phyloP scores from a whole-genome alignment of 148 eudicot species.

The Linanthus parryae region DNA sequence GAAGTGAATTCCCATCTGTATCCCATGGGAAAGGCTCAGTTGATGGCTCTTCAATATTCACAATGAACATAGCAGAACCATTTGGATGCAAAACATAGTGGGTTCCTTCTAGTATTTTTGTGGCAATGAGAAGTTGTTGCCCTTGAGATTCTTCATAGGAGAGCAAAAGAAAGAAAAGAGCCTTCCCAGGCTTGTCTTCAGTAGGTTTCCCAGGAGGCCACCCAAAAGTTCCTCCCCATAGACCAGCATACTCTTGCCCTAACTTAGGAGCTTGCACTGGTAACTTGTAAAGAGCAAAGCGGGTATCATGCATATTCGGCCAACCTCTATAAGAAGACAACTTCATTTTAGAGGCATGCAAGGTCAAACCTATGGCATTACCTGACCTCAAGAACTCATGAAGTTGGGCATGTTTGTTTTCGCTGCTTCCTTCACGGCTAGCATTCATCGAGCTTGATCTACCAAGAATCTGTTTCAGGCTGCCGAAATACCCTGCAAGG shows the following conservation, averaged over 20 bases:
- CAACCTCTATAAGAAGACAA: conserved; percentile 68
- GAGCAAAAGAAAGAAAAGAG: conserved; percentile 60
- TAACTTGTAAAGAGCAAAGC: conserved; percentile 71
- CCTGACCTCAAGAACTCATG: conserved; percentile 59
- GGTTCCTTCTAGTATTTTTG: conserved; percentile 77
- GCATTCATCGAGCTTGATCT: conserved; percentile 39
- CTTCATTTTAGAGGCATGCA: conserved; percentile 56
- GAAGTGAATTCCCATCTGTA: conserved; percentile 35
- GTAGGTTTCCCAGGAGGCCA: conserved; percentile 79
- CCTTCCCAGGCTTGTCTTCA: conserved; percentile 74
- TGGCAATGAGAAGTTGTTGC: conserved; percentile 54
- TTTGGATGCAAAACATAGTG: conserved; percentile 85
- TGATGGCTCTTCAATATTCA: conserved; percentile 48
- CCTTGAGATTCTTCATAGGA: no score
- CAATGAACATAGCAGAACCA: conserved; percentile 92
- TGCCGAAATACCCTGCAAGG: conserved; percentile 40
- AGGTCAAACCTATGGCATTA: no score
- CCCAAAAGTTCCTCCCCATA: conserved; percentile 81
- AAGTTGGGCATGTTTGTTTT: conserved; percentile 56
- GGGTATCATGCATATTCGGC: conserved; percentile 81
- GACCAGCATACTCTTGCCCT: no score
- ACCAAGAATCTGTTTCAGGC: conserved; percentile 48
- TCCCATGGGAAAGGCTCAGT: conserved; percentile 57
- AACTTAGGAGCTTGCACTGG: conserved; percentile 33
- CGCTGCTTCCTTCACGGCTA: conserved; percentile 34